These are phyloP conservation scores for Fomitopsis pulvina DNA, from an alignment of 768 basidiomycete genomes.

Conservation along the genomic window DNA sequence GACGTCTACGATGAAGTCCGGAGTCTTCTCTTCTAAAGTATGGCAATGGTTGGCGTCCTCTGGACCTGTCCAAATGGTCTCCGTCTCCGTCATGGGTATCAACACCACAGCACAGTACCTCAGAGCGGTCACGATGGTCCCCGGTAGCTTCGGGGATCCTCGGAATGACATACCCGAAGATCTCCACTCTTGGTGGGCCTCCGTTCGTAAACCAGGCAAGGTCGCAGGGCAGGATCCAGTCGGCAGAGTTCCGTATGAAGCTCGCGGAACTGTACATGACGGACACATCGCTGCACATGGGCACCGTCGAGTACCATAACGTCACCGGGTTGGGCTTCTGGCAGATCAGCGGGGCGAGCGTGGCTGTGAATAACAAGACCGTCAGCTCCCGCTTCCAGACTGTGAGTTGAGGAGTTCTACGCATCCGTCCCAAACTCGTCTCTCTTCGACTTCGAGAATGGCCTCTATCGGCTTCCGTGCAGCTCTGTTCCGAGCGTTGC, in stretches of 20 bases:
- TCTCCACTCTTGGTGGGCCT: slow-evolving; percentile 12
- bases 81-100: slow-evolving; percentile 27
- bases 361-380: slow-evolving; percentile 7
- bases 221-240: slow-evolving; percentile 11
- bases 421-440: slow-evolving; percentile 18
- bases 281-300: slow-evolving; percentile 27
- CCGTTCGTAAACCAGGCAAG: slow-evolving; percentile 19
- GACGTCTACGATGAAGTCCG: slow-evolving; percentile 15
- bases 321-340: slow-evolving; percentile 22
- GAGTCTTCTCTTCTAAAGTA: slow-evolving; percentile 28
- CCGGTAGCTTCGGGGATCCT: slow-evolving; percentile 17
- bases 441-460: slow-evolving; percentile 11
- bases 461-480: slow-evolving; percentile 23
- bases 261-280: slow-evolving; percentile 29
- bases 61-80: slow-evolving; percentile 28
- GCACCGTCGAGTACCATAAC: slow-evolving; percentile 23
- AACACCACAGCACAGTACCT: slow-evolving; percentile 14
- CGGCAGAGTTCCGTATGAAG: slow-evolving; percentile 24
- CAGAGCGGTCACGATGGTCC: slow-evolving; percentile 12
- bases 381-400: slow-evolving; percentile 9
- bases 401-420: slow-evolving; percentile 18
- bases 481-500: slow-evolving; percentile 8
- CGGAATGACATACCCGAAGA: slow-evolving; percentile 17
- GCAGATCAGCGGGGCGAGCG: slow-evolving; percentile 16
- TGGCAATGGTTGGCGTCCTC: slow-evolving; percentile 31